Evolutionary conservation across 352 stramenopile genomes (phyloP).

Genomic region (Thalassiosira mediterranea): DNA sequence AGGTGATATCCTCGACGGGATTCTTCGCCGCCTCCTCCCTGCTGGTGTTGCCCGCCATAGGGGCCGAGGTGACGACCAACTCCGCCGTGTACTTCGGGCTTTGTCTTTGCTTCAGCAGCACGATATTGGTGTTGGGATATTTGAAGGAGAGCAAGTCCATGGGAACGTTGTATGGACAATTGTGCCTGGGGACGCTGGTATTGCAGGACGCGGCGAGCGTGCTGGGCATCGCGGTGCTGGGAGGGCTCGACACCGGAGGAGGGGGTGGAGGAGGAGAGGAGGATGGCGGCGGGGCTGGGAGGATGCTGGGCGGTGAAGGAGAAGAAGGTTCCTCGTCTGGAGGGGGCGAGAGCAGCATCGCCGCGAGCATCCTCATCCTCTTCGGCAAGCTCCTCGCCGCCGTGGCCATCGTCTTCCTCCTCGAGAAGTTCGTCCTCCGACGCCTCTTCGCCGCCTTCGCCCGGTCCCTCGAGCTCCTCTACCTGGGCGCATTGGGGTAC

Average conservation of each 20-base stretch:
- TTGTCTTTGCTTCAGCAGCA: slow-evolving; percentile 10
- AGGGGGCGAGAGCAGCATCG: slow-evolving; percentile 6
- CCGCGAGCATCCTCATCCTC: slow-evolving; percentile 14
- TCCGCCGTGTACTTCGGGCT: slow-evolving; percentile 11
- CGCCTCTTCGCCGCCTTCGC: slow-evolving; percentile 1
- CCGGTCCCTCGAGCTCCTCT: slow-evolving; percentile 10
- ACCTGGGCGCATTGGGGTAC: slow-evolving; percentile 10
- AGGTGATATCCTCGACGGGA: background rate
- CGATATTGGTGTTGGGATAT: slow-evolving; percentile 13
- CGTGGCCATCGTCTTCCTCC: slow-evolving; percentile 1
- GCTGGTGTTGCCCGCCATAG: slow-evolving; percentile 3
- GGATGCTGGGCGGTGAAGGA: too few species aligned
- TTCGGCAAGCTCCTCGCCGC: slow-evolving; percentile 12
- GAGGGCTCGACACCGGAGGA: too few species aligned
- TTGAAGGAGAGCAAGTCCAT: slow-evolving; percentile 8
- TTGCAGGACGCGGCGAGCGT: slow-evolving; percentile 14
- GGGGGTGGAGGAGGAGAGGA: too few species aligned
- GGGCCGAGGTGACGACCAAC: background rate
- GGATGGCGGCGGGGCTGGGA: background rate
- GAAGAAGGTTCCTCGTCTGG: too few species aligned
- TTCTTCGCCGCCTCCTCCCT: slow-evolving; percentile 1
- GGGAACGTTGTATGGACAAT: slow-evolving; percentile 15
- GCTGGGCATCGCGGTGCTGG: slow-evolving; percentile 11
- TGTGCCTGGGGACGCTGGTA: slow-evolving; percentile 8
- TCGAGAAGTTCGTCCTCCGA: slow-evolving; percentile 3